Evolutionary conservation across 2,329 filamentous ascomycete species (phyloP), one percentile per base, ranked within the genome.

Genomic region (Rhynchosporium secalis): DNA sequence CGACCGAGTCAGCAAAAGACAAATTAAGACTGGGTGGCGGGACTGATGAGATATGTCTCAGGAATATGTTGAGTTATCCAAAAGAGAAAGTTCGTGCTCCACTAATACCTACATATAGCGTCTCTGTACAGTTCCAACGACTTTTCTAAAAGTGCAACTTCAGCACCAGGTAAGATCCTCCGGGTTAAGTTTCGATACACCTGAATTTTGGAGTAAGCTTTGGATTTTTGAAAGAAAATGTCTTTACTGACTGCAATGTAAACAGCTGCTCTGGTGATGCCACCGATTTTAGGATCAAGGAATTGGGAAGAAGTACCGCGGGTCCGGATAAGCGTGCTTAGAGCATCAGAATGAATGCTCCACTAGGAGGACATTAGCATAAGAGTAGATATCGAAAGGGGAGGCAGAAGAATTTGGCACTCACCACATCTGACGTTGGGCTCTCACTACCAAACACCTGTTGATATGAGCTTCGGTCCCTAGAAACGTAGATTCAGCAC

Each of bases 321-420:
- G 4, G 33, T 29, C 3, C 51, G 33, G 8, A 54, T 33, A 10
- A 54, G 33, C 33, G 38, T 54, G 20, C 36, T 54, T 4, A 54
- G n/a, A 12, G 51, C 51, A 54, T 54, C 51, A 9, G 51, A 54
- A 40, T 54, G 51, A 20, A 54, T 40, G 12, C 51, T 54, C 36
- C 51, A 54, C 51, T 54, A 13, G 5, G 1, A 13, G 29, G 6
- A 38, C 3, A 33, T 52, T 4, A 52, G 49, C 49, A 54, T n/a
- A 9, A 5, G 33, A 15, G 13, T 31, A 3, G 15, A 3, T 12
- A 6, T 52, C n/a, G 15, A 29, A 2, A 29, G 12, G 9, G 4
- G 7, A 12, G 26, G 20, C 13, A 12, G 4, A 9, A 26, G 4
- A 26, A 8, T n/a, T 33, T 33, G 7, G 4, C 1, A 40, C 51